Evolutionary conservation across 1,284 basidiomycete genomes (phyloP).

Genomic region (Leccinum solheimii): DNA sequence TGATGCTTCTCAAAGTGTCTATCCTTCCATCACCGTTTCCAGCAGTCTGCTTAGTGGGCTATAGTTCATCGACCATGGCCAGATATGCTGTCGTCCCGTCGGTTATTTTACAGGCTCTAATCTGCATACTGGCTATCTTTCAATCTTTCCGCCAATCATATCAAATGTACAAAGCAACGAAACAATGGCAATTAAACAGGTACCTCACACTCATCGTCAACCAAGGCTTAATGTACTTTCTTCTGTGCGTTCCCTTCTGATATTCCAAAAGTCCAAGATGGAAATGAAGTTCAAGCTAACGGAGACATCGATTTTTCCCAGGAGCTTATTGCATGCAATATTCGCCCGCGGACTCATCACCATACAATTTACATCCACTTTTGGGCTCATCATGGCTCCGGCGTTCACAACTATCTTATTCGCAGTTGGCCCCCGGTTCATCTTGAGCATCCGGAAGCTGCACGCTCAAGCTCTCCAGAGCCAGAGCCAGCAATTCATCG

Average conservation of each 20-base stretch:
- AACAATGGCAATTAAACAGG: not conserved
- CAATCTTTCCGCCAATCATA: not conserved
- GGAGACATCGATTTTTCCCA: not conserved
- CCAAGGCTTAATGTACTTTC: not conserved
- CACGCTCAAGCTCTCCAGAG: not conserved
- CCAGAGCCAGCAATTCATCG: not conserved
- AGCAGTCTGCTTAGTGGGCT: not conserved
- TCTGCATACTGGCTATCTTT: not conserved
- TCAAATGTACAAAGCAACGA: not conserved
- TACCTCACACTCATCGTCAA: not conserved
- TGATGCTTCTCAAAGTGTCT: not conserved
- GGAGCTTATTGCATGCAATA: not conserved
- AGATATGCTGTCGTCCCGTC: not conserved
- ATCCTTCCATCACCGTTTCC: not conserved
- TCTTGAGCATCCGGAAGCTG: not conserved
- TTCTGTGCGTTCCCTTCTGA: not conserved
- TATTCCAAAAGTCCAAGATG: not conserved
- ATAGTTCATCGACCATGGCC: not conserved
- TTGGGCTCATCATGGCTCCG: not conserved
- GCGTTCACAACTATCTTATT: not conserved
- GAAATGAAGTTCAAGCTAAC: not conserved
- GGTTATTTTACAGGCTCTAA: not conserved
- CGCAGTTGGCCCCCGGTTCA: not conserved
- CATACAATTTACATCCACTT: not conserved
- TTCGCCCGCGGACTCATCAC: not conserved